Evolutionary conservation across 441 rosid species (phyloP), one percentile per base, ranked within the genome.

Genomic region (Omphalea diandra): DNA sequence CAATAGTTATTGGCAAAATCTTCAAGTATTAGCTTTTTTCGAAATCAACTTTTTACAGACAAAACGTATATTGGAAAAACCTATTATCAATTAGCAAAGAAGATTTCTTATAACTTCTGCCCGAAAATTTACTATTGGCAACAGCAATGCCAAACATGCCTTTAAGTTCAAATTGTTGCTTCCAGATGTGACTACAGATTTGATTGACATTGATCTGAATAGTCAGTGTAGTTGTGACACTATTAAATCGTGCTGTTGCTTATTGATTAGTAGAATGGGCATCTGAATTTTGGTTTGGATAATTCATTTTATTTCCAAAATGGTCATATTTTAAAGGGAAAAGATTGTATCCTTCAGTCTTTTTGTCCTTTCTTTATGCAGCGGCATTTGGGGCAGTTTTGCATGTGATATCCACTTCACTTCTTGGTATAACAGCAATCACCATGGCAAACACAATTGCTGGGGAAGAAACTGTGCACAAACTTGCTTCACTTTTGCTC

Each of bases 401-500:
- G 81, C 99, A 94, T 73, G 99, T 94, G 36, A 63, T 94, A 40
- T 94, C 99, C 61, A 94, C 99, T 73, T 87, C 98, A n/a, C 84
- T 94, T 75, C 98, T 94, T 66, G 99, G 99, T 70, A 86, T 90
- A 76, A 90, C 93, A 61, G 98, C 99, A 40, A 81, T 94, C 77
- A 92, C 99, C 18, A 92, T 94, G 88, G 90, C 98, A 8, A 94
- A 88, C 77, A 92, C 99, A 29, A 90, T 94, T 41, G 99, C 98
- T n/a, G 97, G 99, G 62, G 99, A 94, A 85, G 98, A 94, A 78
- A 94, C 93, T 5, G 99, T 92, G 75, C 99, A 94, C 75, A 92
- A 90, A 78, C 97, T 92, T 57, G 99, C 99, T 80, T 94, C 99
- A 33, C 89, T 94, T 75, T 79, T 92, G 86, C 91, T 94, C 70